Evolutionary conservation across 306 rosid species (phyloP).

Genomic region (Aeschynomene evenia): DNA sequence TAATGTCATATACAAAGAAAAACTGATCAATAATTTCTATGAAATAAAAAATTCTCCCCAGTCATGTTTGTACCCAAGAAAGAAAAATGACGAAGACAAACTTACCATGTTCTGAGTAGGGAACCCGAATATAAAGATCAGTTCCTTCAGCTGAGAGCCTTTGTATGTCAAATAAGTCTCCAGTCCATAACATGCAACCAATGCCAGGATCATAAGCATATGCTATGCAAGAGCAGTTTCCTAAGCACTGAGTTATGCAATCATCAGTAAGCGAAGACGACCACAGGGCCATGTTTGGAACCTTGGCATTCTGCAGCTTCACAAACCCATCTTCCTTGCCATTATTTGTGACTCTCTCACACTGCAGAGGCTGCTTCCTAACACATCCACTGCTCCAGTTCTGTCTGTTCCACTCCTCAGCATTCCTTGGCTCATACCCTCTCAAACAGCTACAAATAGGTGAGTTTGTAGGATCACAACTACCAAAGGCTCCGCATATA

Average conservation of each 20-base stretch:
- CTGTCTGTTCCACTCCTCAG: conserved; percentile 10
- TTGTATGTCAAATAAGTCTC: conserved; percentile 1
- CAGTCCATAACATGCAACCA: conserved; percentile 25
- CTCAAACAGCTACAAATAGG: conserved; percentile 36
- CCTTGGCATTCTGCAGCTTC: neutral
- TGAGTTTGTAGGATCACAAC: neutral
- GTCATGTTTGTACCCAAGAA: neutral
- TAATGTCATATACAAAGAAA: neutral
- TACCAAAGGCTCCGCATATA: conserved; percentile 34
- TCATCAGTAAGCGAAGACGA: neutral
- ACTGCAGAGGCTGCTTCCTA: conserved; percentile 18
- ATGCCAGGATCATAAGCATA: conserved; percentile 10
- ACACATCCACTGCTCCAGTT: conserved; percentile 22
- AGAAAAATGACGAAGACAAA: neutral
- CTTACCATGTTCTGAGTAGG: conserved; percentile 25
- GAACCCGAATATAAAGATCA: conserved; percentile 30
- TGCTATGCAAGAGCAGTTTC: conserved; percentile 23
- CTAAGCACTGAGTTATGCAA: conserved; percentile 22
- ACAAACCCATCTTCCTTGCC: neutral
- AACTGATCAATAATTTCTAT: neutral
- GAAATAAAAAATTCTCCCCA: no score
- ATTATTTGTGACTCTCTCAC: neutral
- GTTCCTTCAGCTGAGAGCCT: neutral
- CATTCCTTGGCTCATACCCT: conserved; percentile 37
- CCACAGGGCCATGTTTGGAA: neutral